Evolutionary conservation across 1,284 basidiomycete genomes (phyloP).

Genomic region (Marasmius tenuissimus): DNA sequence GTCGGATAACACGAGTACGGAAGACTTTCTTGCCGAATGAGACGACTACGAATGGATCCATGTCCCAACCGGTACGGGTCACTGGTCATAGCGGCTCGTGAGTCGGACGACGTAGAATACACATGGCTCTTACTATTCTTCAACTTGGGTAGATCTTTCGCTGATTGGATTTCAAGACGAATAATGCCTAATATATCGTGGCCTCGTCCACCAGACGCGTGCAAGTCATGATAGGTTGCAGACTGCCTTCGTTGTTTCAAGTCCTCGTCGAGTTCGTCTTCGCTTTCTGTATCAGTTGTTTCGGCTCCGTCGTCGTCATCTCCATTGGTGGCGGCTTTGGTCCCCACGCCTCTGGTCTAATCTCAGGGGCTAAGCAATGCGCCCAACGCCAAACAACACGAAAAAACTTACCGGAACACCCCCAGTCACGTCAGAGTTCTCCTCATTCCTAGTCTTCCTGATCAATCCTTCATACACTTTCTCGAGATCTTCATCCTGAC

Average conservation of each 20-base stretch:
- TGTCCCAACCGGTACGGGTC: constrained; percentile 88
- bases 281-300: constrained; percentile 23
- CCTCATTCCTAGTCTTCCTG: constrained; percentile 60
- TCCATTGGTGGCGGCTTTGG: constrained; percentile 63
- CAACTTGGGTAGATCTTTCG: constrained; percentile 82
- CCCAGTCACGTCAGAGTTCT: constrained; percentile 30
- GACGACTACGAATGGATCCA: constrained; percentile 96
- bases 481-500: constrained; percentile 39
- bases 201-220: constrained; percentile 62
- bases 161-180: constrained; percentile 74
- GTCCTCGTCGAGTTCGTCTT: constrained; percentile 30
- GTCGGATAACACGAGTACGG: constrained; percentile 87
- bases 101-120: not conserved
- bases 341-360: constrained; percentile 63
- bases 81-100: constrained; percentile 42
- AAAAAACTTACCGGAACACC: not conserved
- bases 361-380: constrained; percentile 69
- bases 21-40: constrained; percentile 98
- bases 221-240: constrained; percentile 32
- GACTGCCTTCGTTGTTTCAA: constrained; percentile 15
- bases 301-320: constrained; percentile 12
- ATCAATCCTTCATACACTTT: constrained; percentile 66
- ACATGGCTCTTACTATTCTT: constrained; percentile 71
- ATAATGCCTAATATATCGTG: constrained; percentile 91
- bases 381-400: constrained; percentile 79